phyloP scores from a whole-genome alignment of 208 protist genomes.

The Wallacemonas collosoma region DNA sequence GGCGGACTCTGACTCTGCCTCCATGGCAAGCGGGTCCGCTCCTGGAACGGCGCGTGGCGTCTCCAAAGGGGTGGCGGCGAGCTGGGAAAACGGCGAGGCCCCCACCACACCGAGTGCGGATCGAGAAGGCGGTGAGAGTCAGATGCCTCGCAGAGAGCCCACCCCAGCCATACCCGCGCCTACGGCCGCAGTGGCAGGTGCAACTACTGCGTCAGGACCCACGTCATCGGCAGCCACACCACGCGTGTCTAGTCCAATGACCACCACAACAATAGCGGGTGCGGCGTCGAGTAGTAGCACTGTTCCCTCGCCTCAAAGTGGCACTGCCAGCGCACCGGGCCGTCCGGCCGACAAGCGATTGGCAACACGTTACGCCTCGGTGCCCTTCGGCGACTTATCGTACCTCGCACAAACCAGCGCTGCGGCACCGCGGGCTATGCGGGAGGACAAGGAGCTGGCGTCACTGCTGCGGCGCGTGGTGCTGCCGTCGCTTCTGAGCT shows the following conservation, averaged over 20 bases:
- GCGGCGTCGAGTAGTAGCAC: too few species aligned
- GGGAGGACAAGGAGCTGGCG: slow-evolving; percentile 31
- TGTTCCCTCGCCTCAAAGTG: too few species aligned
- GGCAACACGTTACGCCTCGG: background rate
- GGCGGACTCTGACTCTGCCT: background rate
- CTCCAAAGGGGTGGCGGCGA: background rate
- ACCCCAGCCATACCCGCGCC: too few species aligned
- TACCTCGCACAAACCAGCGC: slow-evolving; percentile 22
- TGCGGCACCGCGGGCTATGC: slow-evolving; percentile 14
- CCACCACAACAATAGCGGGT: too few species aligned
- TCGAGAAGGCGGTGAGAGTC: slow-evolving; percentile 2
- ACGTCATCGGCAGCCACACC: background rate
- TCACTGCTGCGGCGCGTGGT: slow-evolving; percentile 56
- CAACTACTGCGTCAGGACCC: background rate
- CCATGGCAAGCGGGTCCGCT: background rate
- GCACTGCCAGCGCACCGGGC: too few species aligned
- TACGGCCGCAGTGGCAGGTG: too few species aligned
- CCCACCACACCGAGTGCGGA: background rate
- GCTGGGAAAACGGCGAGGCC: background rate
- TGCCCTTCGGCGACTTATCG: background rate
- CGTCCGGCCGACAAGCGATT: background rate
- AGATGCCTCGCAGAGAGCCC: background rate
- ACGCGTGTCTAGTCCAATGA: too few species aligned
- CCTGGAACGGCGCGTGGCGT: too few species aligned
- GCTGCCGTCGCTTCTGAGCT: slow-evolving; percentile 63